Conservation (phyloP, 345 rosid genomes). For the Gossypium arboreum region DNA sequence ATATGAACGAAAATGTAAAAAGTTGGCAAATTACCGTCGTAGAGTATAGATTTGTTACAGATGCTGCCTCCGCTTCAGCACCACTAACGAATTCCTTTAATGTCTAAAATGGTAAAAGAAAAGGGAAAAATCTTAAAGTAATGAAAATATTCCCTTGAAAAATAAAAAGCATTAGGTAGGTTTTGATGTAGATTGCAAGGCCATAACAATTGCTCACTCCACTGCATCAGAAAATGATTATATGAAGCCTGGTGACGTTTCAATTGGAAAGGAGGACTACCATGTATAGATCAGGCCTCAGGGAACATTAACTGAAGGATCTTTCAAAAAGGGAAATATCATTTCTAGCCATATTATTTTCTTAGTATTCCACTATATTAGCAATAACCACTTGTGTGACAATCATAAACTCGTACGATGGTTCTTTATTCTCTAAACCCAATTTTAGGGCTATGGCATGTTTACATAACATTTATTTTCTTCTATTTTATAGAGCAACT, state of each 20-base stretch:
- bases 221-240: not conserved
- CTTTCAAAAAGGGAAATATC: not conserved
- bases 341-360: not conserved
- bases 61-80: conserved; percentile 77
- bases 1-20: conserved; percentile 13
- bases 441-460: not conserved
- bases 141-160: not conserved
- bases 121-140: conserved; percentile 17
- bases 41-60: conserved; percentile 68
- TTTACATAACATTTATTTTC: not conserved
- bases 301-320: not conserved
- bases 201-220: not conserved
- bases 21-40: conserved; percentile 61
- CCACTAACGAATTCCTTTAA: conserved; percentile 64
- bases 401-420: not conserved
- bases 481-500: not conserved
- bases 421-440: not conserved
- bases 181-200: not conserved
- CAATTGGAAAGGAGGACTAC: not conserved
- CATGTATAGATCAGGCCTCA: not conserved
- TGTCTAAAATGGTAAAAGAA: conserved; percentile 39
- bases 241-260: too few relatives aligned
- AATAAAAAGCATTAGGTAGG: not conserved
- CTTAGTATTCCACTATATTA: not conserved
- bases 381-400: not conserved